Evolutionary conservation across 352 stramenopile species (phyloP).

Genomic region (Hyaloperonospora brassicae): DNA sequence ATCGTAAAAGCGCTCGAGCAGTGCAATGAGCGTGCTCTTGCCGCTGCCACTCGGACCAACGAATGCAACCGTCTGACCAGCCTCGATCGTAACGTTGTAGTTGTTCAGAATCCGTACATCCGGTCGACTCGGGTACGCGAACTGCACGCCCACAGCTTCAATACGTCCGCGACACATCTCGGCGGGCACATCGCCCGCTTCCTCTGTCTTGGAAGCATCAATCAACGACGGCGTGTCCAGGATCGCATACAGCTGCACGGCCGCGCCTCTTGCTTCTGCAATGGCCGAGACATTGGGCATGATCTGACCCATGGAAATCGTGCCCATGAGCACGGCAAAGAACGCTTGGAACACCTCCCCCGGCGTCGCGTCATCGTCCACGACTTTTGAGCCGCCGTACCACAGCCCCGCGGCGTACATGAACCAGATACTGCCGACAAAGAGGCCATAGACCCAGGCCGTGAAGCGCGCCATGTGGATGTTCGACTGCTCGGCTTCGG

Average conservation of each 20-base stretch:
- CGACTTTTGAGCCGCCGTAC: slow-evolving; percentile 43
- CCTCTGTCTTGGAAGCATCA: slow-evolving; percentile 29
- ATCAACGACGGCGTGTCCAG: slow-evolving; percentile 43
- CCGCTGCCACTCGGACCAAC: slow-evolving; percentile 27
- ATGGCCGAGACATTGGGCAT: slow-evolving; percentile 46
- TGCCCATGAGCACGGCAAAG: slow-evolving; percentile 46
- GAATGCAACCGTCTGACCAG: slow-evolving; percentile 27
- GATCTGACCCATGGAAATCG: slow-evolving; percentile 37
- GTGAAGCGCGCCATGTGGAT: not conserved
- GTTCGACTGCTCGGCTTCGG: slow-evolving; percentile 18
- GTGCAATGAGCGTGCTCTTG: slow-evolving; percentile 39
- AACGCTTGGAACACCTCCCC: slow-evolving; percentile 42
- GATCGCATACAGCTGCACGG: slow-evolving; percentile 40
- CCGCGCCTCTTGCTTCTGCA: slow-evolving; percentile 37
- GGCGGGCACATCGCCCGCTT: slow-evolving; percentile 18
- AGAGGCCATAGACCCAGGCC: slow-evolving; percentile 12
- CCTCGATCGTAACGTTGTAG: slow-evolving; percentile 32
- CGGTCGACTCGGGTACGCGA: slow-evolving; percentile 60
- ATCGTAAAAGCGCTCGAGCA: slow-evolving; percentile 88
- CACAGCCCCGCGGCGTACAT: slow-evolving; percentile 37
- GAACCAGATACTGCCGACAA: slow-evolving; percentile 35
- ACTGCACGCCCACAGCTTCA: slow-evolving; percentile 42
- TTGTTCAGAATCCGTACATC: slow-evolving; percentile 24
- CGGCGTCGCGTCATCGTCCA: slow-evolving; percentile 22
- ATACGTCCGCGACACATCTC: slow-evolving; percentile 28